These are phyloP conservation scores for Funneliformis mosseae DNA, from an alignment of 192 early-diverging fungal species.

Conservation along the genomic window DNA sequence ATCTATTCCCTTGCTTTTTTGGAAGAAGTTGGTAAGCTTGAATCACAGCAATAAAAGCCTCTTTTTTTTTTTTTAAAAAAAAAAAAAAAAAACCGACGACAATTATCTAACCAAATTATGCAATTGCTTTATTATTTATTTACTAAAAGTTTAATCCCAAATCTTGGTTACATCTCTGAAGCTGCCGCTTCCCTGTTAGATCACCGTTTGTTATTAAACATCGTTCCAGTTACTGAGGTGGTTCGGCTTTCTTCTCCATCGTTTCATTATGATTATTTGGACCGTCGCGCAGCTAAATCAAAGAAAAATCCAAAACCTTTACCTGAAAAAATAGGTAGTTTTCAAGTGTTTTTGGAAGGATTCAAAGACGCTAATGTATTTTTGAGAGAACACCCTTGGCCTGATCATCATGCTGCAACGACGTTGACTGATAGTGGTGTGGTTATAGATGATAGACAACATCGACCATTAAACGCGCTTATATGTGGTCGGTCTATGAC, in stretches of 20 bases:
- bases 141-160: slow-evolving; percentile 73
- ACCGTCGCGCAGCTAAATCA: slow-evolving; percentile 44
- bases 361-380: slow-evolving; percentile 86
- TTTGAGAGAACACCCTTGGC: slow-evolving; percentile 67
- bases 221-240: slow-evolving; percentile 85
- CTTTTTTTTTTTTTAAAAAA: not conserved
- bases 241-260: slow-evolving; percentile 69
- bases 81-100: not conserved
- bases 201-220: slow-evolving; percentile 67
- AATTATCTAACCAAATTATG: not conserved
- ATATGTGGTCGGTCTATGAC: not conserved
- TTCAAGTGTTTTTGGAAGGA: slow-evolving; percentile 81
- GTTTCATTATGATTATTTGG: slow-evolving; percentile 77
- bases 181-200: slow-evolving; percentile 85
- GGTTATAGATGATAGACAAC: slow-evolving; percentile 17
- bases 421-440: not conserved
- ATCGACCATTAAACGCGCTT: slow-evolving; percentile 9
- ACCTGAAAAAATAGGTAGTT: slow-evolving; percentile 79
- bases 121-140: not conserved
- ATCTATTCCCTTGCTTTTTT: slow-evolving; percentile 88
- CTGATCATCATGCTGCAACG: slow-evolving; percentile 12
- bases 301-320: slow-evolving; percentile 56
- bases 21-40: slow-evolving; percentile 67
- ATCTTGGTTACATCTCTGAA: slow-evolving; percentile 87
- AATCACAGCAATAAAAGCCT: not conserved